Evolutionary conservation across 2,329 filamentous ascomycete genomes (phyloP).

Genomic region (Colletotrichum spaethianum): DNA sequence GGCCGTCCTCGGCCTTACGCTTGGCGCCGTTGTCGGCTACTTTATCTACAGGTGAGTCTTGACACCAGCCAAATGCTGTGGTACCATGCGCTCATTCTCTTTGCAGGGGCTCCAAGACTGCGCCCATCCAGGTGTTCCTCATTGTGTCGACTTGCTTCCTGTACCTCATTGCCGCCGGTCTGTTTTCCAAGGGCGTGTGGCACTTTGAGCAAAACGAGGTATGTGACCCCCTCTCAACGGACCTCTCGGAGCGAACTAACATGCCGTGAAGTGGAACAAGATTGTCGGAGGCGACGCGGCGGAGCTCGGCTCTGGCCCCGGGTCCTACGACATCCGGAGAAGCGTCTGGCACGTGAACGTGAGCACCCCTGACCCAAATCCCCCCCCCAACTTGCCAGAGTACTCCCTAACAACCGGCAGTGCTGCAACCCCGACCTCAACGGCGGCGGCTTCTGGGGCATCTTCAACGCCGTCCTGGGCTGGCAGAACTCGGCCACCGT

Average conservation of each 20-base stretch:
- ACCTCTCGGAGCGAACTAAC: neutral
- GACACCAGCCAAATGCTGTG: too few species aligned
- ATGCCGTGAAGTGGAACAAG: constrained; percentile 68
- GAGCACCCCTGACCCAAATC: constrained; percentile 50
- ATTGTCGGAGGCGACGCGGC: constrained; percentile 69
- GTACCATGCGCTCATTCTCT: constrained; percentile 48
- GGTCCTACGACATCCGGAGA: constrained; percentile 82
- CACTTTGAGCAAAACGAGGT: constrained; percentile 72
- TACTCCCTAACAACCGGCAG: constrained; percentile 53
- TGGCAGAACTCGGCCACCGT: constrained; percentile 57
- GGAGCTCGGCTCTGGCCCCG: constrained; percentile 70
- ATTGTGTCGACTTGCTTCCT: constrained; percentile 84
- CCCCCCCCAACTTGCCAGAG: constrained; percentile 35
- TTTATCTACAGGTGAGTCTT: constrained; percentile 77
- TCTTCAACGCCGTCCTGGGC: constrained; percentile 80
- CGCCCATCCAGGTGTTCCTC: constrained; percentile 76
- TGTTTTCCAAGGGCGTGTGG: constrained; percentile 84
- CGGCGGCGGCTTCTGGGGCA: constrained; percentile 78
- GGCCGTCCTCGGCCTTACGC: constrained; percentile 75
- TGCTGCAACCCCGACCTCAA: constrained; percentile 75
- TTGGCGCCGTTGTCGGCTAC: constrained; percentile 74
- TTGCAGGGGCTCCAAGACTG: constrained; percentile 57
- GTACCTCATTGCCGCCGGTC: constrained; percentile 84
- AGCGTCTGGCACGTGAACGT: constrained; percentile 88
- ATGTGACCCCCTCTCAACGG: neutral